Conservation (phyloP, 2,329 filamentous ascomycete genomes). For the Exophiala bonariae region DNA sequence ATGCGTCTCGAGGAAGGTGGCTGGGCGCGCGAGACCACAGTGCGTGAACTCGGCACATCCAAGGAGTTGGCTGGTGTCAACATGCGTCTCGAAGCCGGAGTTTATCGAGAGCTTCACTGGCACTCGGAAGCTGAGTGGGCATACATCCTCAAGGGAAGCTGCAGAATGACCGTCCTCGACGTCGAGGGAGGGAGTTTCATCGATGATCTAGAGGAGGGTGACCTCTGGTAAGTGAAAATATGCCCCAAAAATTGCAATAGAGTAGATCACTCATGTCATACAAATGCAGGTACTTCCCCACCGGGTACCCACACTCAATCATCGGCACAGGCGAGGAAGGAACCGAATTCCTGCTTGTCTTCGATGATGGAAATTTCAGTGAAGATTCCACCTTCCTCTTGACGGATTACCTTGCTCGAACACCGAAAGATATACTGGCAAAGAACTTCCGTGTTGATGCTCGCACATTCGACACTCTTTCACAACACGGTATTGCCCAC, state of each 20-base stretch:
- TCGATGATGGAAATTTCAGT: constrained; percentile 60
- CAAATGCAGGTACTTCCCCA: constrained; percentile 67
- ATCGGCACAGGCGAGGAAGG: constrained; percentile 68
- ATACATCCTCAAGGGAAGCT: constrained; percentile 69
- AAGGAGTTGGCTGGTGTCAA: constrained; percentile 74
- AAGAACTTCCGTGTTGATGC: constrained; percentile 75
- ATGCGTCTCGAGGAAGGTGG: constrained; percentile 60
- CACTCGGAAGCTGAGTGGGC: constrained; percentile 80
- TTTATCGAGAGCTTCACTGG: constrained; percentile 77
- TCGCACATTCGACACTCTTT: constrained; percentile 67
- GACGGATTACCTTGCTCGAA: constrained; percentile 67
- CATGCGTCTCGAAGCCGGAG: constrained; percentile 69
- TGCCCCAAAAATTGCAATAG: no score
- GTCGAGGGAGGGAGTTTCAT: constrained; percentile 75
- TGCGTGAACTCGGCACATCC: constrained; percentile 33
- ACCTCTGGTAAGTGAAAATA: constrained; percentile 50
- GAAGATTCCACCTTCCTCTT: constrained; percentile 71
- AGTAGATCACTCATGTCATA: no score
- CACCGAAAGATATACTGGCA: constrained; percentile 68
- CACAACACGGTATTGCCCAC: no score
- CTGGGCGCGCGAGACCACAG: constrained; percentile 68
- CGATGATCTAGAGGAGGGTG: constrained; percentile 73
- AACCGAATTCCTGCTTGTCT: constrained; percentile 64
- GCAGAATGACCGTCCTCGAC: constrained; percentile 72
- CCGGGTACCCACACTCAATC: constrained; percentile 73